These are phyloP conservation scores for Daldinia caldariorum DNA, from an alignment of 495 filamentous ascomycete genomes.

Conservation along the genomic window DNA sequence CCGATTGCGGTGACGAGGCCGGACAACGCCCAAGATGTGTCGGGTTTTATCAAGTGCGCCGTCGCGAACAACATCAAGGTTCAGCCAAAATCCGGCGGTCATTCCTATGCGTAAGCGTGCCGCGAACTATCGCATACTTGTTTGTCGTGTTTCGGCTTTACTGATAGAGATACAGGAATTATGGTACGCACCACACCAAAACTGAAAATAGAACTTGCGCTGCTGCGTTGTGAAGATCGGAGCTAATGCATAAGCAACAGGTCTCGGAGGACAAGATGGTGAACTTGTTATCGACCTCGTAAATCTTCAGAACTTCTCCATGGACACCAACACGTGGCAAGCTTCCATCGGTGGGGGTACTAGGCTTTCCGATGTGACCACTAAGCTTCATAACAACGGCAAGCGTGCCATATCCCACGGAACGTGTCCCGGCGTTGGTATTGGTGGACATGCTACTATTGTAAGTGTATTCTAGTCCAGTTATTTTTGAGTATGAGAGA, in stretches of 20 bases:
- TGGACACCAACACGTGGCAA: constrained; percentile 64
- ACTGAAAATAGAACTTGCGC: not conserved
- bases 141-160: not conserved
- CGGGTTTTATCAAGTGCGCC: constrained; percentile 69
- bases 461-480: constrained; percentile 39
- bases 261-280: constrained; percentile 64
- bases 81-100: constrained; percentile 76
- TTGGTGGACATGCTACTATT: constrained; percentile 76
- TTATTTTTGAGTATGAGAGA: not conserved
- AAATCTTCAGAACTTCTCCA: constrained; percentile 62
- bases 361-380: constrained; percentile 67
- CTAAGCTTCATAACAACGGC: constrained; percentile 67
- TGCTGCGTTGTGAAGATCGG: not conserved
- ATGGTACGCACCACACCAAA: constrained; percentile 42
- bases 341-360: constrained; percentile 75
- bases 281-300: constrained; percentile 67
- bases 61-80: constrained; percentile 64
- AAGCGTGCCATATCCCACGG: constrained; percentile 74
- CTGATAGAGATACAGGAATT: constrained; percentile 44
- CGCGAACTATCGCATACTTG: not conserved
- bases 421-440: constrained; percentile 69
- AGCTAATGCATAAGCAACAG: constrained; percentile 52
- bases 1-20: constrained; percentile 73
- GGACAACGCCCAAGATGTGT: constrained; percentile 64
- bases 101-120: constrained; percentile 67